These are phyloP conservation scores for Nemania diffusa DNA, from an alignment of 2,329 filamentous ascomycete genomes.

Conservation along the genomic window DNA sequence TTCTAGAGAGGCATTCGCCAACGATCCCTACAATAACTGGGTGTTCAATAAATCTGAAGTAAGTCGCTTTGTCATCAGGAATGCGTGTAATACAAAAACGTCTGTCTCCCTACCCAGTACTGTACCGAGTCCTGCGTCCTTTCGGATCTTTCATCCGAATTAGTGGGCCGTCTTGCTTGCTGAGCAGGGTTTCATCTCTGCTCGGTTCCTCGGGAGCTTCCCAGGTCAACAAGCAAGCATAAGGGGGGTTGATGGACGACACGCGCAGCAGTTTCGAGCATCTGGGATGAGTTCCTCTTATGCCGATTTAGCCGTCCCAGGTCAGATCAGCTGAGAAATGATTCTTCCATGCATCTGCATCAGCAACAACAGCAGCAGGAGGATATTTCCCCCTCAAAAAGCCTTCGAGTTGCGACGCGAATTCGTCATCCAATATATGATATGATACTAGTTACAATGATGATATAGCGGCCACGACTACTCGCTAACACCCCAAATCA, in stretches of 20 bases:
- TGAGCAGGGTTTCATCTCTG: slow-evolving; percentile 24
- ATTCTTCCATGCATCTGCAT: background rate
- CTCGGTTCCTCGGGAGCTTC: slow-evolving; percentile 33
- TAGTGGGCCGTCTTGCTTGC: slow-evolving; percentile 13
- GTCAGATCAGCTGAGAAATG: background rate
- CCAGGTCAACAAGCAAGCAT: slow-evolving; percentile 25
- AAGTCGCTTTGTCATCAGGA: too few species aligned
- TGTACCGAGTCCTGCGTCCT: too few species aligned
- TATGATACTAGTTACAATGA: background rate
- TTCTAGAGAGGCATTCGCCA: slow-evolving; percentile 48
- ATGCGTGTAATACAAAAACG: too few species aligned
- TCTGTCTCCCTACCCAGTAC: background rate
- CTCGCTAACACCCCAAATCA: slow-evolving; percentile 12
- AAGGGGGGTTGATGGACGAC: slow-evolving; percentile 19
- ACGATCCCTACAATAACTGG: slow-evolving; percentile 51
- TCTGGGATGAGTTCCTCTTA: slow-evolving; percentile 7
- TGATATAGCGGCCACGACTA: background rate
- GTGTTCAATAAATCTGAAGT: slow-evolving; percentile 49
- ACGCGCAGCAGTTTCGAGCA: slow-evolving; percentile 27
- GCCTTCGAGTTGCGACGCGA: background rate
- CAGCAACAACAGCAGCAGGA: too few species aligned
- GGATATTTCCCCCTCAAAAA: background rate
- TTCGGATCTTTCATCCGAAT: slow-evolving; percentile 20
- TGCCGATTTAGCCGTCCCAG: slow-evolving; percentile 30
- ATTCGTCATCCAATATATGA: background rate